Base-by-base conservation (phyloP, 2,329 filamentous ascomycete genomes). In the Aspergillus ibericus region DNA sequence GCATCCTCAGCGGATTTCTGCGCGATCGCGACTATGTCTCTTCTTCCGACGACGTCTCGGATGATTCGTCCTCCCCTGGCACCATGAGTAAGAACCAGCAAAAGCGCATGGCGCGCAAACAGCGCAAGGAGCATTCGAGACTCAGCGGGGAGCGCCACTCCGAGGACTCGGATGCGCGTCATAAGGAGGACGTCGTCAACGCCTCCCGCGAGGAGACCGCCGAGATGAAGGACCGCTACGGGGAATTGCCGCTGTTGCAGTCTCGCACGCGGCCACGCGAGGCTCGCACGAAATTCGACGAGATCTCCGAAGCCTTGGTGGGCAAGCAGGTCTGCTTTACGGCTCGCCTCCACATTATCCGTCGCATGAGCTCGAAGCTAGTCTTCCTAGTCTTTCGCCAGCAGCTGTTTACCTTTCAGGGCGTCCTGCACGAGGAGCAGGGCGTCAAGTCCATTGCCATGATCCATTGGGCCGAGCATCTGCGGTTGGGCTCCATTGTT, bases 311-410 rank as follows among this genome's bases (percentile, higher is more conserved):
- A 3, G 75, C 77, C n/a, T 76, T 82, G 58, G 78, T 82, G 18
- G 88, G 87, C 34, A 77, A 86, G 65, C 79, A 83, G 62, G 80
- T 92, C 51, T 76, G 78, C 56, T 92, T 93, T 77, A 85, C 86
- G 40, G 89, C 88, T 35, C 83, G 91, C 34, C 80, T 95, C 18
- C 89, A 93, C 73, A 91, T 92, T 57, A 82, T 95, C 59, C 87
- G 93, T 48, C 88, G 89, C 66, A 84, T 96, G 78, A 93, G 91
- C 71, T 84, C 90, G 66, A 88, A 90, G 65, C 81, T 96, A 34
- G 90, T 92, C 68, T 96, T 96, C 75, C 79, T 96, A 44, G 84
- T 96, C 59, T 89, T 96, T 70, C 88, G 93, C 56, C 91, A 96
- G 76, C 89, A 93, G 76, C 87, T 90, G 12, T 82, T 85, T 64